phyloP scores from a whole-genome alignment of 1,284 basidiomycete genomes.

The Apiotrichum veenhuisii region DNA sequence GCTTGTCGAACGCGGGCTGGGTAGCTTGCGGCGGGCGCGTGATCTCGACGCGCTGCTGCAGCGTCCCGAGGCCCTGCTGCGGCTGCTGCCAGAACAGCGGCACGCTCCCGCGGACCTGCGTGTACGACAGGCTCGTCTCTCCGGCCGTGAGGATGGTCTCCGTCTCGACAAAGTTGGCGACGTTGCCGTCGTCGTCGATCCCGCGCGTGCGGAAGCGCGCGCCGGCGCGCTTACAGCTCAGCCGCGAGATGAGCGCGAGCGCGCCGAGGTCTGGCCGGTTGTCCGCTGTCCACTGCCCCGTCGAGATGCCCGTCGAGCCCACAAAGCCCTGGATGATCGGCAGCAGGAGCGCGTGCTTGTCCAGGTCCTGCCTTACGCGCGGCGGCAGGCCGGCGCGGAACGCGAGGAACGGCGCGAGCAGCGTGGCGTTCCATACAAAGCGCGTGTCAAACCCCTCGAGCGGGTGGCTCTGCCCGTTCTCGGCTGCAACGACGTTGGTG shows the following conservation, averaged over 20 bases:
- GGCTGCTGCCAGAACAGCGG: slow-evolving; percentile 99
- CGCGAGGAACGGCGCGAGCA: slow-evolving; percentile 43
- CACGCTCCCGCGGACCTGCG: slow-evolving; percentile 89
- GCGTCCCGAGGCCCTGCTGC: slow-evolving; percentile 68
- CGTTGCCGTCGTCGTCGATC: slow-evolving; percentile 95
- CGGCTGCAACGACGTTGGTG: slow-evolving; percentile 46
- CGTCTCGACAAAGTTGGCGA: slow-evolving; percentile 97
- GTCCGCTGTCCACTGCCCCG: slow-evolving; percentile 74
- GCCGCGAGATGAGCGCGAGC: slow-evolving; percentile 73
- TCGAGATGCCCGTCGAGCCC: slow-evolving; percentile 51
- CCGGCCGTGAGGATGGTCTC: slow-evolving; percentile 85
- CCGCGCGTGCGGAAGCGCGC: slow-evolving; percentile 97
- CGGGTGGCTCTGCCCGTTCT: slow-evolving; percentile 45
- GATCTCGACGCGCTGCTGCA: slow-evolving; percentile 85
- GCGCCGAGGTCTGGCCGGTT: slow-evolving; percentile 54
- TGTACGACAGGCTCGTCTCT: slow-evolving; percentile 79
- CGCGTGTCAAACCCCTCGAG: slow-evolving; percentile 68
- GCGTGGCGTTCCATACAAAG: slow-evolving; percentile 54
- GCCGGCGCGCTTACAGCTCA: slow-evolving; percentile 93
- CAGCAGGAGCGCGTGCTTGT: slow-evolving; percentile 52
- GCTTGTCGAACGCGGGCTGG: slow-evolving; percentile 91
- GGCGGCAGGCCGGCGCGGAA: slow-evolving; percentile 37
- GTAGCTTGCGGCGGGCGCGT: slow-evolving; percentile 84
- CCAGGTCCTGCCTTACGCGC: slow-evolving; percentile 51
- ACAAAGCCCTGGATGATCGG: slow-evolving; percentile 91